Percentiles rank a stretch among this genome's conserved stretches.
These are phyloP conservation scores for Ballota nigra DNA, from an alignment of 257 asterid genomes.

Conservation along the genomic window DNA sequence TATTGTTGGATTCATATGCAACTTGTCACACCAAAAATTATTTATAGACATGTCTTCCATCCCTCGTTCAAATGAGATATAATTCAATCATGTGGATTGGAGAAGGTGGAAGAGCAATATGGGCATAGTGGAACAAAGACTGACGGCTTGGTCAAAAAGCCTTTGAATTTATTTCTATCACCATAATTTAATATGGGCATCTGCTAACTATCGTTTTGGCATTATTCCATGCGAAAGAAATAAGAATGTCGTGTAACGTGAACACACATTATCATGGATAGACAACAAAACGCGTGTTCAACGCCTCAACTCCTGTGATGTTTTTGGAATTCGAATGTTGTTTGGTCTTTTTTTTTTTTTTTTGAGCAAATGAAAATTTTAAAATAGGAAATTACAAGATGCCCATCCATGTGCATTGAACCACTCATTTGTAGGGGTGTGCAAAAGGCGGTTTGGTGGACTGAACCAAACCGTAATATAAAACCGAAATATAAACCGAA, in stretches of 20 bases:
- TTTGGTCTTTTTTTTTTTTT: neutral
- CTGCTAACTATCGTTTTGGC: constrained; percentile 22
- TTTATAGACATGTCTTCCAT: constrained; percentile 1
- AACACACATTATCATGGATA: constrained; percentile 5
- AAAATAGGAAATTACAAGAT: neutral
- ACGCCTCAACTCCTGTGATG: constrained; percentile 20
- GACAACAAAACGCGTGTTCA: constrained; percentile 34
- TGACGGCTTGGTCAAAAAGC: constrained; percentile 9
- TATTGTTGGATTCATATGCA: neutral
- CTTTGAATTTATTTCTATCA: neutral
- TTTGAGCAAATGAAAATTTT: too few relatives aligned
- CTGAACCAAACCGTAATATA: too few relatives aligned
- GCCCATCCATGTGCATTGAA: neutral
- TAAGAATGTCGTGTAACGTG: constrained; percentile 23
- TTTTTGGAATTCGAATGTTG: neutral
- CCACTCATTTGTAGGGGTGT: neutral
- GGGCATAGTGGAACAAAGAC: neutral
- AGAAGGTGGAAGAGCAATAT: constrained; percentile 19
- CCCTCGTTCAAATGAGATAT: neutral
- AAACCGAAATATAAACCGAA: too few relatives aligned
- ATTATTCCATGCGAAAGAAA: neutral
- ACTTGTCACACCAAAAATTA: neutral
- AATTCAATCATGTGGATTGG: neutral
- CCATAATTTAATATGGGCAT: neutral
- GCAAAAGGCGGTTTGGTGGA: too few relatives aligned